Evolutionary conservation across 2,329 filamentous ascomycete genomes (phyloP).

Genomic region (Penicillium hordei): DNA sequence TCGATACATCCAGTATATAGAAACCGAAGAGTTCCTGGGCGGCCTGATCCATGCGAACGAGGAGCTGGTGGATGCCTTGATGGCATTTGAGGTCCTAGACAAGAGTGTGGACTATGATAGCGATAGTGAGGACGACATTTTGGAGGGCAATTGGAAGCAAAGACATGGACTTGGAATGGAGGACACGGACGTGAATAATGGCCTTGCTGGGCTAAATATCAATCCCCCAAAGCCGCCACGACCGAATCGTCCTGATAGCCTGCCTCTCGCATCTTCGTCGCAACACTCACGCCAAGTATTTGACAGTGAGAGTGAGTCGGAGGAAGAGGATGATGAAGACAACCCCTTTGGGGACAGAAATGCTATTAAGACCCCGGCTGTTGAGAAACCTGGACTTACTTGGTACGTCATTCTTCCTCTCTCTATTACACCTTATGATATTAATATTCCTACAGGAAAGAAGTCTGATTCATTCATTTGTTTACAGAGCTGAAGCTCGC

Average conservation of each 20-base stretch:
- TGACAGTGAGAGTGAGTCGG: conserved; percentile 57
- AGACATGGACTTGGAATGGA: conserved; percentile 16
- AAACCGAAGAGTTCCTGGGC: conserved; percentile 88
- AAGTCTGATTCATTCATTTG: conserved; percentile 22
- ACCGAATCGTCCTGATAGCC: conserved; percentile 64
- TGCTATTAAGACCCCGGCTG: conserved; percentile 47
- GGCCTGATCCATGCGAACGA: conserved; percentile 92
- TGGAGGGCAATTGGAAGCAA: conserved; percentile 32
- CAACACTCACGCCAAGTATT: conserved; percentile 34
- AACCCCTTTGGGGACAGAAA: conserved; percentile 86
- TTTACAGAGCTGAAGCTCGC: background rate
- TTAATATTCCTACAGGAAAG: conserved; percentile 29
- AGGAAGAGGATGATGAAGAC: conserved; percentile 73
- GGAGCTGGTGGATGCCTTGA: conserved; percentile 87
- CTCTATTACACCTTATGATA: background rate
- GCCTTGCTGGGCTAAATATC: conserved; percentile 37
- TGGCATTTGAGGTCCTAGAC: conserved; percentile 93
- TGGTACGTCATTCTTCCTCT: conserved; percentile 31
- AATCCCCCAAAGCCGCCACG: conserved; percentile 41
- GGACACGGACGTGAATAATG: conserved; percentile 30
- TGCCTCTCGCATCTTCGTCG: conserved; percentile 28
- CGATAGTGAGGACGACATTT: conserved; percentile 60
- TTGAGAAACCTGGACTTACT: conserved; percentile 34
- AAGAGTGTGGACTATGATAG: conserved; percentile 60
- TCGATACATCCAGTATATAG: conserved; percentile 88